phyloP scores from a whole-genome alignment of 2,329 filamentous ascomycete genomes.

The Cercospora berteroae region DNA sequence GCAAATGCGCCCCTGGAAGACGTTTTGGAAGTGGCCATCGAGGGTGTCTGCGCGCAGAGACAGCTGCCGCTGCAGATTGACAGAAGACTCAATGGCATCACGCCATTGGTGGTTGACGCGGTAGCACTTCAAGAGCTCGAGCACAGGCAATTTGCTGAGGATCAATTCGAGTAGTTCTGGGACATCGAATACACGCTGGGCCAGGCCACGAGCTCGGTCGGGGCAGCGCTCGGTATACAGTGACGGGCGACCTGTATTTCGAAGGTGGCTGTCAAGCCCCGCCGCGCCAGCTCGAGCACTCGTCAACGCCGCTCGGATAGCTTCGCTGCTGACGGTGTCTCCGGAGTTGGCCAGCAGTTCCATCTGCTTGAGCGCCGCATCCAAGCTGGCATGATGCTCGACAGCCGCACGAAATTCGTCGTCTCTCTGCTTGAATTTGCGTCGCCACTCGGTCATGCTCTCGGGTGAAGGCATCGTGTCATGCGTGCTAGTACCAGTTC shows the following conservation, averaged over 20 bases:
- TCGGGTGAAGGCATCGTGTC: not conserved
- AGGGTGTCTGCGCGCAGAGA: slow-evolving; percentile 2
- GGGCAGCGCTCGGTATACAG: slow-evolving; percentile 10
- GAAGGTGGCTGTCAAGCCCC: slow-evolving; percentile 7
- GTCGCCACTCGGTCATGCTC: slow-evolving; percentile 1
- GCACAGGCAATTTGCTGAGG: slow-evolving; percentile 9
- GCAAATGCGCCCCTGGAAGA: slow-evolving; percentile 3
- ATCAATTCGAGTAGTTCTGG: slow-evolving; percentile 10
- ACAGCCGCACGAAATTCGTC: slow-evolving; percentile 6
- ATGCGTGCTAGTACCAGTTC: not conserved
- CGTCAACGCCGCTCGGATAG: not conserved
- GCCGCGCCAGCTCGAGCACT: not conserved
- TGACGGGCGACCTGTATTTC: not conserved
- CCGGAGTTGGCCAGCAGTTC: not conserved
- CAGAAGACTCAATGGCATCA: slow-evolving; percentile 4
- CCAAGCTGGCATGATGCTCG: not conserved
- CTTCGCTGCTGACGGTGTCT: not conserved
- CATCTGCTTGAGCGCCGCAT: not conserved
- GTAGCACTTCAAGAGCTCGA: slow-evolving; percentile 9
- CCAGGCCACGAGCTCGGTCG: not conserved
- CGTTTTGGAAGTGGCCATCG: slow-evolving; percentile 3
- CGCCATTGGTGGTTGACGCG: slow-evolving; percentile 6
- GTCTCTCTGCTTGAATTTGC: slow-evolving; percentile 9
- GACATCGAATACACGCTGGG: slow-evolving; percentile 8
- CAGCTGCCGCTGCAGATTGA: slow-evolving; percentile 2